Conservation (phyloP, 202 grass and related monocot species). For the Tripidium arundinaceum region DNA sequence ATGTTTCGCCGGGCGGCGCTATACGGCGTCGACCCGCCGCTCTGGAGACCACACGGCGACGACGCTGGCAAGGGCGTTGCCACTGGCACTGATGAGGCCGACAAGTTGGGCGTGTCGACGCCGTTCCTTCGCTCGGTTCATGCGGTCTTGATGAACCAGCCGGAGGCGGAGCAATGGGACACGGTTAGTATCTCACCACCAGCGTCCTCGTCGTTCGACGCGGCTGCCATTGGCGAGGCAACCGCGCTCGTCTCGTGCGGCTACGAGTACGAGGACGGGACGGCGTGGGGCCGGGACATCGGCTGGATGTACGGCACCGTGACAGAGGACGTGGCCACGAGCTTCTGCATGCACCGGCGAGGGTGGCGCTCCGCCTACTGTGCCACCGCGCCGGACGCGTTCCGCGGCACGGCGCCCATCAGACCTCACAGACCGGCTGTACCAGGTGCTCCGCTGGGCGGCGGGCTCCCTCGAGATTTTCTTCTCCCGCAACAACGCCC, state of each 20-base stretch:
- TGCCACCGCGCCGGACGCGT: no score
- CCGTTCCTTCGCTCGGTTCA: constrained; percentile 43
- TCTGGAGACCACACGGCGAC: not conserved
- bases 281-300: no score
- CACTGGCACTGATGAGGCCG: not conserved
- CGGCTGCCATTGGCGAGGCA: constrained; percentile 19
- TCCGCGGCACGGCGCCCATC: no score
- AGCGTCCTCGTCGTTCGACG: not conserved
- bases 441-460: no score
- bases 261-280: constrained; percentile 31
- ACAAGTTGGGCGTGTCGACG: constrained; percentile 45
- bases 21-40: constrained; percentile 38
- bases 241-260: constrained; percentile 33
- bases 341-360: no score
- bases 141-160: not conserved
- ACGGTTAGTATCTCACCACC: not conserved
- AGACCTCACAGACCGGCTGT: no score
- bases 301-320: no score
- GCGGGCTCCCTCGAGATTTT: no score
- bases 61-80: not conserved
- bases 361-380: no score
- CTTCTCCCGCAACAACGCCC: no score
- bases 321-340: no score
- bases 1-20: constrained; percentile 68
- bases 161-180: not conserved